phyloP scores from a whole-genome alignment of 352 stramenopile genomes.

The Phytophthora ohioensis region DNA sequence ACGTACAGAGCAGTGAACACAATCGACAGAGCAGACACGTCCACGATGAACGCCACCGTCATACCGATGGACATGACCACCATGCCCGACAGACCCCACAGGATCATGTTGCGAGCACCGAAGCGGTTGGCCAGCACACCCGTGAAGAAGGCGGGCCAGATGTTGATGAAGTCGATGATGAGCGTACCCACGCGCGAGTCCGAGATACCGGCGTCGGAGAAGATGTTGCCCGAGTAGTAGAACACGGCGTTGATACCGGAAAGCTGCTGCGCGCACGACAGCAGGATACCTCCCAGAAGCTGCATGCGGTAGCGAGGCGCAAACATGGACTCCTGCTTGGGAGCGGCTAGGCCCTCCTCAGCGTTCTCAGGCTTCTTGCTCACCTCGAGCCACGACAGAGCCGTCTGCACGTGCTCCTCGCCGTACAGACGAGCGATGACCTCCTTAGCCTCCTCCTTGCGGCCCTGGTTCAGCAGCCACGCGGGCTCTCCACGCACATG shows the following conservation, averaged over 20 bases:
- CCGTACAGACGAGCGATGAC: constrained; percentile 42
- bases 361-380: constrained; percentile 11
- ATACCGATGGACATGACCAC: constrained; percentile 49
- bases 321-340: constrained; percentile 46
- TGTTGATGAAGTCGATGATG: constrained; percentile 39
- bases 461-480: constrained; percentile 49
- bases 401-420: constrained; percentile 38
- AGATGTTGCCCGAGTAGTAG: constrained; percentile 27
- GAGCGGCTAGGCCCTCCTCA: constrained; percentile 19
- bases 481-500: constrained; percentile 43
- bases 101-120: constrained; percentile 60
- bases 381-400: constrained; percentile 38
- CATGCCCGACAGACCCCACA: constrained; percentile 46
- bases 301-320: constrained; percentile 42
- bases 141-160: constrained; percentile 35
- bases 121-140: constrained; percentile 42
- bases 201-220: constrained; percentile 33
- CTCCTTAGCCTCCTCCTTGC: constrained; percentile 40
- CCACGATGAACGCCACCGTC: constrained; percentile 31
- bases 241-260: constrained; percentile 27
- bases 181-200: constrained; percentile 35
- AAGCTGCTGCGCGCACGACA: constrained; percentile 33
- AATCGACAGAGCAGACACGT: constrained; percentile 27
- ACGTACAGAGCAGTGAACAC: constrained; percentile 31
- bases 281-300: constrained; percentile 58